These are phyloP conservation scores for Xerophyta viscosa DNA, from an alignment of 106 monocot genomes.

Conservation along the genomic window DNA sequence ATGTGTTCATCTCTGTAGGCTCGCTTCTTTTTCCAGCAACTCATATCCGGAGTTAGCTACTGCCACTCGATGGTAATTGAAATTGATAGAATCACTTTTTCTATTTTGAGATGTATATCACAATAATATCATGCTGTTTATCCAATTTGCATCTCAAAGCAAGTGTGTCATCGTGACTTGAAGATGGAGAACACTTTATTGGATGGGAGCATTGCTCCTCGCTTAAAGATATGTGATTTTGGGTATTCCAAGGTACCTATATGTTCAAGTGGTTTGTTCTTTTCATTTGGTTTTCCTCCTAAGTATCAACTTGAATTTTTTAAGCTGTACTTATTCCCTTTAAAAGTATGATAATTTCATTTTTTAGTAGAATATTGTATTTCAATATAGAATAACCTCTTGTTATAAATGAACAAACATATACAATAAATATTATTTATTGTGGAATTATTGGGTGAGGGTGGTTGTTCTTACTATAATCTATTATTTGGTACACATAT, in stretches of 20 bases:
- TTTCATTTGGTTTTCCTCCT: neutral
- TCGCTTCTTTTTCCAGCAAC: slow-evolving; percentile 95
- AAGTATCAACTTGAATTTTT: too few species aligned
- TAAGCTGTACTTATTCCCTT: neutral
- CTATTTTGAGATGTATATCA: neutral
- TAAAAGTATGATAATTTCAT: neutral
- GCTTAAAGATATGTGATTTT: slow-evolving; percentile 98
- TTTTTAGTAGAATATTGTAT: too few species aligned
- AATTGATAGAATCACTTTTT: neutral
- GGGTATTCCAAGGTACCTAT: slow-evolving; percentile 90
- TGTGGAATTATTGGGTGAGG: too few species aligned
- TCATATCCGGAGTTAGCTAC: slow-evolving; percentile 95
- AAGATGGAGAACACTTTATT: slow-evolving; percentile 94
- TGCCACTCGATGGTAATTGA: slow-evolving; percentile 89
- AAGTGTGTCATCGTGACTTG: slow-evolving; percentile 97
- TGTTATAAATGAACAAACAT: too few species aligned
- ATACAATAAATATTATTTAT: too few species aligned
- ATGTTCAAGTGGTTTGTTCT: neutral
- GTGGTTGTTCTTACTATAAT: too few species aligned
- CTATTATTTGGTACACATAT: too few species aligned
- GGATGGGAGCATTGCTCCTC: slow-evolving; percentile 88
- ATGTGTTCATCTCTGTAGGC: slow-evolving; percentile 36
- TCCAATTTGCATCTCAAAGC: slow-evolving; percentile 44
- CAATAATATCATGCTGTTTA: neutral
- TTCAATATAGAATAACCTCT: too few species aligned